Base-by-base conservation (phyloP, 2,329 filamentous ascomycete species). In the Pseudodiploospora longispora region DNA sequence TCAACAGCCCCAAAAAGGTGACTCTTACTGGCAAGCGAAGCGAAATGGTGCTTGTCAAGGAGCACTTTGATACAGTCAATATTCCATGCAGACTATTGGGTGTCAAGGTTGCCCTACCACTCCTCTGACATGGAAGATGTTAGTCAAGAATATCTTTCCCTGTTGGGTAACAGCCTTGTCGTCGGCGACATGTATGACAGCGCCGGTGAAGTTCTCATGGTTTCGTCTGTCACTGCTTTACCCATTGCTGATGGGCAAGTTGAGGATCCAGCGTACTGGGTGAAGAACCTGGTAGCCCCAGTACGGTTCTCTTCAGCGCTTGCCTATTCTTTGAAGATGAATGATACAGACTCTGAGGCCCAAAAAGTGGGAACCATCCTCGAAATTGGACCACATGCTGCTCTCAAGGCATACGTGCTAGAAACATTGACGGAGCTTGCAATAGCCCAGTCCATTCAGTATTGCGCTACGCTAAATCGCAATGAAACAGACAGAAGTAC, bases 101-200 rank as follows among this genome's bases (percentile, higher is more conserved):
- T 19, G 65, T 73, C 6, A 65, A 69, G n/a, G 65, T 66, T 4
- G 70, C 70, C 70, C 4, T 75, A 62, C 42, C 59, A 62, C 38
- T 62, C 59, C n/a, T 50, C 51, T 41, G 59, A 62, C 30, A 60
- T 62, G 58, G 42, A 52, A 35, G 44, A 47, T 7, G 54, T 58
- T 28, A 52, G 51, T 35, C 39, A 40, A 6, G 40, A 38, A 5
- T 60, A 60, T 41, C 38, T 48, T 8, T 27, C 47, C 5, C 49
- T 50, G n/a, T 51, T 61, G 19, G 19, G 19, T 38, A 42, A 32
- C 41, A 36, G 33, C 6, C 33, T 52, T 19, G 19, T 19, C 19
- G 19, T 3, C 19, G 3, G 28, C 38, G 27, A 44, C 49, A 31
- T 35, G 36, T 30, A 30, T 35, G 28, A 34, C 42, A 27, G 40